phyloP scores from a whole-genome alignment of 2,329 filamentous ascomycete species.

The Fusarium nisikadoi region DNA sequence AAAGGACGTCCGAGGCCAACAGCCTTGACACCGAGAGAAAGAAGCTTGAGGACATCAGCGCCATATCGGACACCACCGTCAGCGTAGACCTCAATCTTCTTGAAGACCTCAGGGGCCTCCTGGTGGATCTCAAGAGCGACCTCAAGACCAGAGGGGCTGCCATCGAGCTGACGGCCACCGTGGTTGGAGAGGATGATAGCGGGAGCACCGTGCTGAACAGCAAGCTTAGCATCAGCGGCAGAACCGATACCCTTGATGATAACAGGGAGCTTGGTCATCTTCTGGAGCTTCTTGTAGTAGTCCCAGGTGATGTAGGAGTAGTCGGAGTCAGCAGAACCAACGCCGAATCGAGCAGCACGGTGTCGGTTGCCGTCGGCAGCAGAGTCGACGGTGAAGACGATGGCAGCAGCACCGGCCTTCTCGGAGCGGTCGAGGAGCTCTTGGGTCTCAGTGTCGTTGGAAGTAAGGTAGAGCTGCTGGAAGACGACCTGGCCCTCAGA shows the following conservation, averaged over 20 bases:
- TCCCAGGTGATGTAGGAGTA: conserved; percentile 49
- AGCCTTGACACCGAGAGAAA: conserved; percentile 56
- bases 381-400: conserved; percentile 55
- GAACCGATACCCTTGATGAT: conserved; percentile 55
- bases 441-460: conserved; percentile 50
- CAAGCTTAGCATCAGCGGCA: conserved; percentile 51
- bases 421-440: conserved; percentile 47
- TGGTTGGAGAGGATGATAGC: conserved; percentile 57
- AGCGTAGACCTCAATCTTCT: conserved; percentile 52
- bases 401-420: conserved; percentile 49
- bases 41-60: conserved; percentile 55
- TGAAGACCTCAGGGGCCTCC: conserved; percentile 52
- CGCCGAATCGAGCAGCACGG: conserved; percentile 53
- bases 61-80: conserved; percentile 58
- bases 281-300: conserved; percentile 50
- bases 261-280: conserved; percentile 52
- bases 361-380: conserved; percentile 54
- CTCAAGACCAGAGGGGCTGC: conserved; percentile 52
- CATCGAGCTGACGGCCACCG: conserved; percentile 56
- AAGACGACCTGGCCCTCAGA: conserved; percentile 52
- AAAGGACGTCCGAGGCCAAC: conserved; percentile 61
- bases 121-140: conserved; percentile 53
- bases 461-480: conserved; percentile 48
- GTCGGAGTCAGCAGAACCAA: conserved; percentile 49
- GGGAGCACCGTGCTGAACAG: conserved; percentile 46